Base-by-base conservation (phyloP, 139 green algal species). In the Deuterostichococcus epilithicus region DNA sequence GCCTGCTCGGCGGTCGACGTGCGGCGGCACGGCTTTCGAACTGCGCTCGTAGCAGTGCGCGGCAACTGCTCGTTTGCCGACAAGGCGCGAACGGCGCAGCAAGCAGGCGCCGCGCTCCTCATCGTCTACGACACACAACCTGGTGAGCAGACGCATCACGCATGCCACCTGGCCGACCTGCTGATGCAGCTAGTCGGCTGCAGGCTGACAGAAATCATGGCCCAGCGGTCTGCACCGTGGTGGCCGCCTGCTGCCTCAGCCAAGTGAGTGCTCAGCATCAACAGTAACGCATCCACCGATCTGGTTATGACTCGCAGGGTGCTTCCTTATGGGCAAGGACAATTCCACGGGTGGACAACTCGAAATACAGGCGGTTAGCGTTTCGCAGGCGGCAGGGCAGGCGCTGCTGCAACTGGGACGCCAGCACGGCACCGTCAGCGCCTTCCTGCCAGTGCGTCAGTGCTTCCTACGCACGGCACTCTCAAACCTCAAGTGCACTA, bases 261-360 rank as follows among this genome's bases (percentile, higher is more conserved):
- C n/a, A n/a, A n/a, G n/a, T n/a, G n/a, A n/a, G n/a, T n/a, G n/a
- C n/a, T n/a, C n/a, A n/a, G n/a, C n/a, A n/a, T n/a, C n/a, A n/a
- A n/a, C n/a, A n/a, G n/a, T n/a, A n/a, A n/a, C n/a, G n/a, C n/a
- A n/a, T n/a, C n/a, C n/a, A n/a, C n/a, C n/a, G n/a, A n/a, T n/a
- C n/a, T n/a, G n/a, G n/a, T n/a, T n/a, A n/a, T n/a, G n/a, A n/a
- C n/a, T 28, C 65, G 37, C 85, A 87, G 88, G 85, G 33, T 92
- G 89, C 76, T 73, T 91, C 32, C 78, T 72, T 37, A 88, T 92
- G 85, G 72, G 60, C 25, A 76, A 84, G 23, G 59, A 35, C 25
- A 82, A 68, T 10, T 26, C 73, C 32, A 42, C 72, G 5, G 38
- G 63, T 22, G 75, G 76, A 5, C 33, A 70, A 28, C 47, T 35